Evolutionary conservation across 345 rosid species (phyloP).

Genomic region (Mangifera indica): DNA sequence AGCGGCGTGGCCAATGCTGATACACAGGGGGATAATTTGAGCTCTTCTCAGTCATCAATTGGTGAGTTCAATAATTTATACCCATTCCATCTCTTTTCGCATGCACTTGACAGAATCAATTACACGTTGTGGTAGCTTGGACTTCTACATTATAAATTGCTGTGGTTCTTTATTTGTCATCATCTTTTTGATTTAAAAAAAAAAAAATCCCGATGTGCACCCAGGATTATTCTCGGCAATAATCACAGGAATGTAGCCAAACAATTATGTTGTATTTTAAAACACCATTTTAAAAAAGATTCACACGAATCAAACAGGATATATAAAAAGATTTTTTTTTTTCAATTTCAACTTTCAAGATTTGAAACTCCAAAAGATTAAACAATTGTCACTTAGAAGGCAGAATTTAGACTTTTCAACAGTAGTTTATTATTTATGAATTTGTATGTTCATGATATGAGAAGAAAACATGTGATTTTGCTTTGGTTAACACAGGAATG

Average conservation of each 20-base stretch:
- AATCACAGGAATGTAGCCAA: background rate
- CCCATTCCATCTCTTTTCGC: background rate
- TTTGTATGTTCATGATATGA: background rate
- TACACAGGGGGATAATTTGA: conserved; percentile 31
- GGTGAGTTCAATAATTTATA: conserved; percentile 31
- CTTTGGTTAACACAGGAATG: conserved; percentile 20
- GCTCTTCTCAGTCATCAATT: conserved; percentile 46
- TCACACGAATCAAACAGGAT: background rate
- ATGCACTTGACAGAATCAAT: background rate
- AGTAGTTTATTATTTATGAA: too few relatives aligned
- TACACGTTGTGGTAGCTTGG: background rate
- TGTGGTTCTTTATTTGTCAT: too few relatives aligned
- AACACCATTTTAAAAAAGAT: background rate
- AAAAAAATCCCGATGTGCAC: background rate
- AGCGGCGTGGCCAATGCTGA: conserved; percentile 20
- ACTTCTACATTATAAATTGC: too few relatives aligned
- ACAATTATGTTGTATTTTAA: background rate
- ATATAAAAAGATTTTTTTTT: too few relatives aligned
- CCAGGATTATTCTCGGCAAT: background rate
- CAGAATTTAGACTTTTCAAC: too few relatives aligned
- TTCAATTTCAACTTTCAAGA: background rate
- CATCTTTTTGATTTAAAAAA: too few relatives aligned
- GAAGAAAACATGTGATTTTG: background rate
- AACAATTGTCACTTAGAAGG: too few relatives aligned
- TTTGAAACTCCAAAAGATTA: background rate